Base-by-base conservation (phyloP, 257 asterid species). In the Perilla frutescens region DNA sequence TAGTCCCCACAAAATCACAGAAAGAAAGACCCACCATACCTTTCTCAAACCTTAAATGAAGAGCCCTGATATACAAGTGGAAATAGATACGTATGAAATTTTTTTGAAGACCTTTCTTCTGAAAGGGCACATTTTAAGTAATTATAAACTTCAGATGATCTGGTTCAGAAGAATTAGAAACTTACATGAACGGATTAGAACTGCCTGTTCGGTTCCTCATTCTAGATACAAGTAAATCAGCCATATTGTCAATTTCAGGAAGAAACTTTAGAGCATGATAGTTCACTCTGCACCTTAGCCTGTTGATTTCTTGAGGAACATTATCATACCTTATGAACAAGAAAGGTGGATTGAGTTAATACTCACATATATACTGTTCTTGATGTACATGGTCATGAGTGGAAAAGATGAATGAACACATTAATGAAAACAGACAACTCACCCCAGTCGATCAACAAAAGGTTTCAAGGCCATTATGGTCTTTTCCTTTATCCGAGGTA, bases 21-120 rank as follows among this genome's bases (percentile, higher is more conserved):
- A 95, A 95, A 14, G 98, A 95, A 40, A 95, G 97, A 77, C 99
- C 99, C 68, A 95, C 99, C 99, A 95, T 95, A 80, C 99, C 99
- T 85, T 95, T 95, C 83, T 95, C 99, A 81, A 95, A 95, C 83
- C 99, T 87, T 66, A 95, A 79, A 80, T 95, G 99, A 84, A 95
- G 98, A 81, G 99, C 98, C 99, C 99, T 95, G 88, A 79, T 77
- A 66, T 43, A 73, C 31, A 68, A 7, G 13, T 20, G 29, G 36
- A 51, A 32, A 60, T 26, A 55, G 47, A 34, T 39, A 50, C 14
- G 31, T 20, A 62, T 59, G 44, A 72, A 55, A 43, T 68, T 12
- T 47, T 5, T 29, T 50, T 66, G 15, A 73, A 68, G 40, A 39
- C 54, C 64, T 61, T 68, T 61, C 37, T 10, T 50, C 66, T 59